Evolutionary conservation across 1,284 basidiomycete species (phyloP).

Genomic region (Rhodofomes roseus): DNA sequence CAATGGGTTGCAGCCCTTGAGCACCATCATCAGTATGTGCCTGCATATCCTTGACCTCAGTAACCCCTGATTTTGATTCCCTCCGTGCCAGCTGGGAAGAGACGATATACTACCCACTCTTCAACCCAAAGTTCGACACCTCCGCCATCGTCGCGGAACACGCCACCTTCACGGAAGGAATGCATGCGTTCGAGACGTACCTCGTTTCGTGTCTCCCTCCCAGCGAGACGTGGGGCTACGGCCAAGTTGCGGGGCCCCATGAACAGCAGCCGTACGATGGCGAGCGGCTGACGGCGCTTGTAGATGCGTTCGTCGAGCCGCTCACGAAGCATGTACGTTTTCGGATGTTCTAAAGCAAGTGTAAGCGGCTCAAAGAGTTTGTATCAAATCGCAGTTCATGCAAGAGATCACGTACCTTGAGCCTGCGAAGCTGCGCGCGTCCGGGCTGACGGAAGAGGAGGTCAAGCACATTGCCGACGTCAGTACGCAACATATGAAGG

Average conservation of each 20-base stretch:
- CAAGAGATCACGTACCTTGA: slow-evolving; percentile 16
- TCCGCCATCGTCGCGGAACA: slow-evolving; percentile 10
- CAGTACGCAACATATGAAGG: slow-evolving; percentile 9
- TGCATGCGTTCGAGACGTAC: slow-evolving; percentile 10
- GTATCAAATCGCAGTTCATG: slow-evolving; percentile 6
- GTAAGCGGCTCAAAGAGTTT: not conserved
- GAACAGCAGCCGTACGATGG: slow-evolving; percentile 11
- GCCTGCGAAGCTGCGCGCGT: slow-evolving; percentile 11
- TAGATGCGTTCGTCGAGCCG: slow-evolving; percentile 13
- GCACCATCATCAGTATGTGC: slow-evolving; percentile 15
- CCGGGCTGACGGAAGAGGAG: slow-evolving; percentile 13
- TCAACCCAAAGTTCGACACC: slow-evolving; percentile 10
- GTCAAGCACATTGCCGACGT: slow-evolving; percentile 11
- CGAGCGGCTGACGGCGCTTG: slow-evolving; percentile 1
- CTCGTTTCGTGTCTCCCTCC: slow-evolving; percentile 11
- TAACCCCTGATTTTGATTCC: too few relatives aligned
- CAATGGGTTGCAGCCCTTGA: slow-evolving; percentile 12
- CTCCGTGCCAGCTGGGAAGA: slow-evolving; percentile 12
- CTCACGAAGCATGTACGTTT: slow-evolving; percentile 12
- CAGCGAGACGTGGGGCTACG: slow-evolving; percentile 13
- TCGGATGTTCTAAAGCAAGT: too few relatives aligned
- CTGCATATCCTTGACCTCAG: not conserved
- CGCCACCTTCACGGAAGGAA: slow-evolving; percentile 9
- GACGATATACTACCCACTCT: slow-evolving; percentile 13
- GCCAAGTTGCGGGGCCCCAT: slow-evolving; percentile 7